These are phyloP conservation scores for Canavalia gladiata DNA, from an alignment of 306 rosid species.

Conservation along the genomic window DNA sequence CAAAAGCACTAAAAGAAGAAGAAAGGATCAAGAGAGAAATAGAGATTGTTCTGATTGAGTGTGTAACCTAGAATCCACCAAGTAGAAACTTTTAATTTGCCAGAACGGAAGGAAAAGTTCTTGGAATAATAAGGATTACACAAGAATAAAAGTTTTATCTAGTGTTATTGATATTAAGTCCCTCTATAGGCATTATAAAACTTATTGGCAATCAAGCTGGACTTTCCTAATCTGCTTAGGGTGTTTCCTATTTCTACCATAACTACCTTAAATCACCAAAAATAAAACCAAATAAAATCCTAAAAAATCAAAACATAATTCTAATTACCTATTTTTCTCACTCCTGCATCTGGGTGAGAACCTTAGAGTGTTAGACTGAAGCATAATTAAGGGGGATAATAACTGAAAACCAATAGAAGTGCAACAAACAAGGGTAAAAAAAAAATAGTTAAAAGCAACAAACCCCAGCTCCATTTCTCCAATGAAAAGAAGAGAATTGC, in stretches of 20 bases:
- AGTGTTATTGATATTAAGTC: slow-evolving; percentile 4
- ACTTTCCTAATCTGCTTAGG: slow-evolving; percentile 1
- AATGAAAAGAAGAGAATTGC: slow-evolving; percentile 72
- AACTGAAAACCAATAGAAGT: slow-evolving; percentile 40
- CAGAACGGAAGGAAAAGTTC: not conserved
- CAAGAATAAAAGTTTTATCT: not conserved
- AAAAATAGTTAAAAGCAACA: slow-evolving; percentile 60
- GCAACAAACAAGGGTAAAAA: slow-evolving; percentile 42
- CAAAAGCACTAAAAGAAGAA: not conserved
- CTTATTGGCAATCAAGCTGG: slow-evolving; percentile 10
- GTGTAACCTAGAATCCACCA: slow-evolving; percentile 28
- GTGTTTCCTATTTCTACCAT: not conserved
- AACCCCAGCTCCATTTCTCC: slow-evolving; percentile 78
- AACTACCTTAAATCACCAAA: slow-evolving; percentile 8
- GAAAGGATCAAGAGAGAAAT: not conserved
- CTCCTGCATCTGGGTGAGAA: slow-evolving; percentile 24
- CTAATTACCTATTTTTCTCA: slow-evolving; percentile 30
- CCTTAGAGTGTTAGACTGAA: slow-evolving; percentile 12
- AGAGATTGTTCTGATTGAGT: slow-evolving; percentile 14
- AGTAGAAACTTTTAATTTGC: slow-evolving; percentile 23
- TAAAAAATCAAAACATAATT: slow-evolving; percentile 19
- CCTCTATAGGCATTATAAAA: slow-evolving; percentile 8
- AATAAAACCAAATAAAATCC: slow-evolving; percentile 22
- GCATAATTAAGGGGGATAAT: slow-evolving; percentile 36
- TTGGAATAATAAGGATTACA: not conserved